Evolutionary conservation across 495 filamentous ascomycete species (phyloP).

Genomic region (Penicillium paradoxum): DNA sequence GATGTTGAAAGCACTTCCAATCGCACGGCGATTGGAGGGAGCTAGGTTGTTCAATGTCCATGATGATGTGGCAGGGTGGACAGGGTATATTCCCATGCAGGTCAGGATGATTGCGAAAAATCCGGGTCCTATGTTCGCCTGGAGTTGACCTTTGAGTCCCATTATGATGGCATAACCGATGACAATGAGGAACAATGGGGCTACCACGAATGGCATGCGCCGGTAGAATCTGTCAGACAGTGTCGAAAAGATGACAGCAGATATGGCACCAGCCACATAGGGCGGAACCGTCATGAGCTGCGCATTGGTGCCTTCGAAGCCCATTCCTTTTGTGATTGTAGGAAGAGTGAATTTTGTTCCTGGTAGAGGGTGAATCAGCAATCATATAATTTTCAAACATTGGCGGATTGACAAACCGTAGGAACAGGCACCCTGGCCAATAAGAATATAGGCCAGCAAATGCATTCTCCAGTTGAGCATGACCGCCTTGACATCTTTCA

Average conservation of each 20-base stretch:
- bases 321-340: conserved; percentile 28
- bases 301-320: conserved; percentile 25
- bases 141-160: conserved; percentile 23
- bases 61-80: conserved; percentile 29
- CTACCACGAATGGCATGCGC: conserved; percentile 36
- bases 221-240: conserved; percentile 36
- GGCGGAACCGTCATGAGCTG: conserved; percentile 31
- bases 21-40: conserved; percentile 30
- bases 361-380: not conserved
- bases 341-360: conserved; percentile 30
- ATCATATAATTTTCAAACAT: too few species aligned
- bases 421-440: conserved; percentile 23
- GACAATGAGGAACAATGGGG: conserved; percentile 21
- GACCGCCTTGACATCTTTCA: conserved; percentile 21
- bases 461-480: conserved; percentile 27
- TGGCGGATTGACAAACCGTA: conserved; percentile 16
- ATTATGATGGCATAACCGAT: conserved; percentile 29
- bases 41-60: conserved; percentile 40
- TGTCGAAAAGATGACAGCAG: conserved; percentile 25
- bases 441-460: conserved; percentile 24
- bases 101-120: conserved; percentile 37
- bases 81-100: conserved; percentile 36
- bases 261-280: conserved; percentile 30
- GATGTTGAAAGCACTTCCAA: conserved; percentile 33
- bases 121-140: conserved; percentile 24